Evolutionary conservation across 345 rosid genomes (phyloP), one percentile per base, ranked within the genome.

Genomic region (Camelina hispida): DNA sequence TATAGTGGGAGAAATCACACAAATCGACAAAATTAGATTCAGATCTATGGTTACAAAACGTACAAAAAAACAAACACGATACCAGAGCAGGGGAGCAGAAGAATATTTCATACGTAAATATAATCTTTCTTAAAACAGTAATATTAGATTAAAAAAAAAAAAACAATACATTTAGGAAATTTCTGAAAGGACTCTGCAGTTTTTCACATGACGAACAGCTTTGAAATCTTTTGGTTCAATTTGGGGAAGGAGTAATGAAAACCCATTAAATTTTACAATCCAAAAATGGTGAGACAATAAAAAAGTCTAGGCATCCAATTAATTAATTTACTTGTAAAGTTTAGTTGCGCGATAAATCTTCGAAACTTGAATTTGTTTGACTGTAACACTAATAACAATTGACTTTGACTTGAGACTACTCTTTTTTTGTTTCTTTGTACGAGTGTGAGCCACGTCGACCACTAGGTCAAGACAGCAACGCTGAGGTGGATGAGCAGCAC

Each of bases 401-500:
- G 72, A 75, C 73, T 68, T 60, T 68, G 68, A 59, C 60, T 2
- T 16, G 16, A 38, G 35, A 38, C 47, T 40, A 5, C 3, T 44
- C 9, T 16, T 32, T 22, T 43, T 23, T 23, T 23, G 1, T 2
- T 23, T 23, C 3, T 23, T 23, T 23, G 25, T 23, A 61, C 57
- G 51, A 62, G 11, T 56, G 25, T 23, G 60, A 59, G 78, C 70
- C 66, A 76, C 75, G 69, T 54, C 13, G 53, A 35, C 44, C 5
- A 62, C 60, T 55, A 62, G 63, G 16, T 42, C 16, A 34, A 52
- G 50, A 34, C 57, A 61, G 25, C 17, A 20, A 69, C 63, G 57
- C 64, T 53, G 74, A 76, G 74, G 23, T 48, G 57, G 69, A 52
- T 76, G 58, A 76, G 53, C 56, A 55, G 71, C 80, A 76, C 80